Evolutionary conservation across 176 grass and related monocot species (phyloP), one percentile per base, ranked within the genome.

Genomic region (Calamus simplicifolius): DNA sequence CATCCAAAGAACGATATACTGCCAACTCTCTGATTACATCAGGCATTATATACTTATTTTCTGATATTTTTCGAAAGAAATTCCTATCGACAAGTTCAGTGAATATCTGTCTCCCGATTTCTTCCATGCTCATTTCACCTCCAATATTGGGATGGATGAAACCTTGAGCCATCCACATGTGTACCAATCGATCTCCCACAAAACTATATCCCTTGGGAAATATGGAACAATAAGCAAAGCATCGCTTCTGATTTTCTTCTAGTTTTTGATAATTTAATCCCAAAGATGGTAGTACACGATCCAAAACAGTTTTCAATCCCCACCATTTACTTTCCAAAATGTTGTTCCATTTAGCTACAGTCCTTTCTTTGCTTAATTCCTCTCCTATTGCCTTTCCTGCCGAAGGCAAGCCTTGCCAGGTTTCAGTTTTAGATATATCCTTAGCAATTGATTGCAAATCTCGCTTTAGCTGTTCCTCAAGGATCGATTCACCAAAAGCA

Each of bases 131-230:
- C 56, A 51, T 31, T 0, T 17, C 54, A 19, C 12, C 49, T 35
- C 59, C 5, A 1, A 2, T 43, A 1, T 31, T 50, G 3, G 52
- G 16, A 1, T 57, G 28, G 21, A 74, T 57, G 18, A 74, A 73
- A 67, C 66, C 67, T 52, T 73, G 71, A 61, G 74, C 64, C 15
- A 79, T 75, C 84, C 84, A 82, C 74, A 87, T 87, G 13, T 82
- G 69, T 43, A 79, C 51, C 52, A 87, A 27, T 25, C 25, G 73
- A 15, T 82, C 60, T 54, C 49, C 82, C 25, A 74, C 27, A 50
- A 82, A 82, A 18, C 63, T 55, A 51, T 77, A 70, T 6, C 58
- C 30, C 8, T 38, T 59, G 0, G 84, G 79, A 63, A 87, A 87
- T 29, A 82, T 55, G 16, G 74, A 78, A 74, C 63, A 74, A 26